A percentile compares a stretch with the other conserved stretches of the same genome.
Conservation (phyloP, 2,329 filamentous ascomycete species). For the Phialophora verrucosa region DNA sequence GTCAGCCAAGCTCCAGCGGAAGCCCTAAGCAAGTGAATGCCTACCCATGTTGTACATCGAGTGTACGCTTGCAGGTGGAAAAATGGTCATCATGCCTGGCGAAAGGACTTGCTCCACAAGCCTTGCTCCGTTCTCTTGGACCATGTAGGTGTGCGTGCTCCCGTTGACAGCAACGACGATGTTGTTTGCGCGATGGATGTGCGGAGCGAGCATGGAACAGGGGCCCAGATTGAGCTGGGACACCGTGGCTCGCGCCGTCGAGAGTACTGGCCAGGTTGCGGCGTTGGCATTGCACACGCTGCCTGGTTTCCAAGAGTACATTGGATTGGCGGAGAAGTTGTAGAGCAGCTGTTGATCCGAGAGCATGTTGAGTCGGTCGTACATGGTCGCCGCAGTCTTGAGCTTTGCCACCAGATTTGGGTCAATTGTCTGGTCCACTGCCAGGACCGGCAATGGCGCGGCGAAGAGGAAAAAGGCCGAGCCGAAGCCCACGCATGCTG, state of each 20-base stretch:
- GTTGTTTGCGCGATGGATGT: constrained; percentile 54
- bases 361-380: constrained; percentile 53
- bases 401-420: constrained; percentile 50
- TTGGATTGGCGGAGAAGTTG: constrained; percentile 50
- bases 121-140: constrained; percentile 54
- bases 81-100: constrained; percentile 53
- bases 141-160: constrained; percentile 55
- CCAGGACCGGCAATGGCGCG: constrained; percentile 30
- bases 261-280: constrained; percentile 53
- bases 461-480: constrained; percentile 39
- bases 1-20: constrained; percentile 2
- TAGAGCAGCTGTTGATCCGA: constrained; percentile 55
- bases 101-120: constrained; percentile 47
- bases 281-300: constrained; percentile 43
- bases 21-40: neutral
- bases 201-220: constrained; percentile 55
- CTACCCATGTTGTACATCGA: constrained; percentile 54
- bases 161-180: constrained; percentile 51
- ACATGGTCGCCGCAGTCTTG: constrained; percentile 51
- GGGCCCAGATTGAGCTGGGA: constrained; percentile 52
- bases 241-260: constrained; percentile 50
- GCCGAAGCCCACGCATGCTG: constrained; percentile 23
- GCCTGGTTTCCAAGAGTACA: constrained; percentile 30
- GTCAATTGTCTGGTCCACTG: constrained; percentile 50
- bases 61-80: constrained; percentile 54